phyloP scores from a whole-genome alignment of 1,284 basidiomycete species.

The Ganoderma meredithae region DNA sequence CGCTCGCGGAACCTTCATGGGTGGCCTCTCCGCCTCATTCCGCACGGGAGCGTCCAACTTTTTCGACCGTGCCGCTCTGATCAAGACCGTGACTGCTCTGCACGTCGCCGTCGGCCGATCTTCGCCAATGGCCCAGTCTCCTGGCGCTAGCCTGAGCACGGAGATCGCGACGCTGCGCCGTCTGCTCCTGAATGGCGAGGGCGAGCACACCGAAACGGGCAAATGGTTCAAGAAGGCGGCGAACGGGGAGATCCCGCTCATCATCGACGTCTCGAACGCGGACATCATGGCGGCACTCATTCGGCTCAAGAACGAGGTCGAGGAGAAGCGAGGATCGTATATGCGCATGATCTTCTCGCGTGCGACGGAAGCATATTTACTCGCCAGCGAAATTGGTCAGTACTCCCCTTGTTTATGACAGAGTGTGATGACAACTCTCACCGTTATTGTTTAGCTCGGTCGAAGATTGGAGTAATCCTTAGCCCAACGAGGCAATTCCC shows the following conservation, averaged over 20 bases:
- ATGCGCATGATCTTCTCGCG: conserved; percentile 76
- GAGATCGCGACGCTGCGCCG: conserved; percentile 61
- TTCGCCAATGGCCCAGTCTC: conserved; percentile 43
- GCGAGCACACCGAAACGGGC: conserved; percentile 44
- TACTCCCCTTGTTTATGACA: not conserved
- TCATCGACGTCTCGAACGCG: conserved; percentile 50
- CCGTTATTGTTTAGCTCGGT: conserved; percentile 43
- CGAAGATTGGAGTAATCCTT: conserved; percentile 61
- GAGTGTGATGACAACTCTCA: not conserved
- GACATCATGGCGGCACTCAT: conserved; percentile 80
- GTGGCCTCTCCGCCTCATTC: conserved; percentile 60
- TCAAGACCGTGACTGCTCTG: conserved; percentile 73
- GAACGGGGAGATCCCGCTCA: conserved; percentile 53
- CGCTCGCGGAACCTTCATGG: conserved; percentile 66
- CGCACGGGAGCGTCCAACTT: conserved; percentile 64
- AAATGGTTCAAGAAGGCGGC: conserved; percentile 65
- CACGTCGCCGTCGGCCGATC: conserved; percentile 68
- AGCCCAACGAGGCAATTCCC: conserved; percentile 59
- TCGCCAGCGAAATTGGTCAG: conserved; percentile 73
- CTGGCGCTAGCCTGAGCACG: conserved; percentile 53
- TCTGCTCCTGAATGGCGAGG: conserved; percentile 56
- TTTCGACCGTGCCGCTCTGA: conserved; percentile 72
- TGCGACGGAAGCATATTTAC: conserved; percentile 76
- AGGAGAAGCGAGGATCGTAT: conserved; percentile 59
- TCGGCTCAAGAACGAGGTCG: conserved; percentile 76